A percentile compares a stretch with the other conserved stretches of the same genome.
Conservation (phyloP, 768 basidiomycete species). For the Pisolithus microcarpus region DNA sequence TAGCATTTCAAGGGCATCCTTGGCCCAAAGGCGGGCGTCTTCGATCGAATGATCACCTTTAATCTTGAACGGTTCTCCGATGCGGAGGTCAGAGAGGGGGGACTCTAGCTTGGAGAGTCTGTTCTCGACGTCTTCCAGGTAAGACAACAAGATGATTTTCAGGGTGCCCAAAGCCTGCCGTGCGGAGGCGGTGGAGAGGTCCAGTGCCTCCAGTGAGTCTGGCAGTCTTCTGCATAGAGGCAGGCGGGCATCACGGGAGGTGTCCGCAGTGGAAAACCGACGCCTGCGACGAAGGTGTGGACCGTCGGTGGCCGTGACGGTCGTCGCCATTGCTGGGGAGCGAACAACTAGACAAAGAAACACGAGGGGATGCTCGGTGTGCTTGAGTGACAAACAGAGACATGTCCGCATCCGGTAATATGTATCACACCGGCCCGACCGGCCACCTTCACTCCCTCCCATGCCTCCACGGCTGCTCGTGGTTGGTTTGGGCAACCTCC, state of each 20-base stretch:
- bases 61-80: constrained; percentile 38
- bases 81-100: constrained; percentile 35
- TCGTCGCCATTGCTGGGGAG: constrained; percentile 16
- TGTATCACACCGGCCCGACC: too few relatives aligned
- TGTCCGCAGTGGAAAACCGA: constrained; percentile 24
- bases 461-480: constrained; percentile 50
- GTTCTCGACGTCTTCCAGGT: constrained; percentile 71
- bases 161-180: constrained; percentile 60
- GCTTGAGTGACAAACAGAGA: too few relatives aligned
- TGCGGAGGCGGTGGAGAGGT: constrained; percentile 51
- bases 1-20: constrained; percentile 62
- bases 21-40: constrained; percentile 47
- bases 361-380: too few relatives aligned
- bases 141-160: constrained; percentile 63
- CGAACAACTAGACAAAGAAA: neutral
- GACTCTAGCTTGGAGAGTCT: constrained; percentile 54
- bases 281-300: constrained; percentile 25
- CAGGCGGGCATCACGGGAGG: constrained; percentile 19
- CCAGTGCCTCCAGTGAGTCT: constrained; percentile 59
- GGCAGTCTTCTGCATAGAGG: constrained; percentile 44
- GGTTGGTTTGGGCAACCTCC: constrained; percentile 69
- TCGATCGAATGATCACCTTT: constrained; percentile 46
- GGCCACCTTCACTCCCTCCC: too few relatives aligned
- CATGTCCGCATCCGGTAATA: too few relatives aligned
- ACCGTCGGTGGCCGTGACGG: constrained; percentile 6